Evolutionary conservation across 2,329 filamentous ascomycete genomes (phyloP), one percentile per base, ranked within the genome.

Genomic region (Ascochyta rabiei): DNA sequence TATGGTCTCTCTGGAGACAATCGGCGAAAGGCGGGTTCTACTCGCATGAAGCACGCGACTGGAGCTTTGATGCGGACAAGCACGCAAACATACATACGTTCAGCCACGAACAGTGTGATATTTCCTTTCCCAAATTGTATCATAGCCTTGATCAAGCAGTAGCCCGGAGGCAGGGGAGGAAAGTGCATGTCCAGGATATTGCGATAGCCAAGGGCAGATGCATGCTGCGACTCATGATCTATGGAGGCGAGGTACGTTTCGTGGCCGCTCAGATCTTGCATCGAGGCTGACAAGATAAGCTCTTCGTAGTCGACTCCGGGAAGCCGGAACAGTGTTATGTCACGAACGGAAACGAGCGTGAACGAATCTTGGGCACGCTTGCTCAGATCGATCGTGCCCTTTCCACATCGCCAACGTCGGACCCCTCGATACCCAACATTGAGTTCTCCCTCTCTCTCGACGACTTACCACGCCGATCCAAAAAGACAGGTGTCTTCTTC

Each of bases 21-120:
- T 64, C 66, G 6, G 49, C 60, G 9, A 57, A 52, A 23, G 58
- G 52, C 38, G 63, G 62, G 23, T 42, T 61, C 28, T 56, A 53
- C 19, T 61, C 60, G 31, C 35, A 53, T 38, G 48, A 57, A 19
- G 24, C 33, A 19, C 47, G 26, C 7, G 21, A 35, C 13, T 72
- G 67, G 62, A n/a, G 53, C 8, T 72, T 71, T 42, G 59, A 71
- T 30, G 41, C 70, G 9, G 69, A 71, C 40, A 45, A 64, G 26
- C 69, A 72, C 49, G 69, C 67, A 18, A 72, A 72, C 47, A 56
- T 70, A 33, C 70, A 72, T 47, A 71, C 70, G 0, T 62, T 72
- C 23, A 70, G 62, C 51, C 62, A 67, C 40, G 68, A 71, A 30
- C 69, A 72, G 40, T 72, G 70, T 52, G 68, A 72, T 40, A 53